Evolutionary conservation across 2,329 filamentous ascomycete species (phyloP), one percentile per base, ranked within the genome.

Genomic region (Aureobasidium namibiae): DNA sequence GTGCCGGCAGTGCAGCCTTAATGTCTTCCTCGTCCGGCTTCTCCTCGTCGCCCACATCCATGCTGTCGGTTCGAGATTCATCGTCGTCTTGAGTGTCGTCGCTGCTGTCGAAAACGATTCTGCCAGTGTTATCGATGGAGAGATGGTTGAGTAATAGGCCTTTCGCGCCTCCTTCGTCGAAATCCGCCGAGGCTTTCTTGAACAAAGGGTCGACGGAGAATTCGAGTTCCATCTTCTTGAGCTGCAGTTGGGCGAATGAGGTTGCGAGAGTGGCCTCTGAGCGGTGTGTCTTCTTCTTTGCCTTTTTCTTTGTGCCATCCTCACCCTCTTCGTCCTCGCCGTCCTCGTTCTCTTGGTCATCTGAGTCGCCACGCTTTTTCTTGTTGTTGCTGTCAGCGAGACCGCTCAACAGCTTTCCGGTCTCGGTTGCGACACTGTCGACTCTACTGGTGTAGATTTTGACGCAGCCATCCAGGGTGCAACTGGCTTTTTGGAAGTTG

Each of bases 361-460:
- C 88, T 10, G 33, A 3, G 33, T 75, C 78, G 67, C 64, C 66
- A 70, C 69, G 73, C 42, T 69, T 69, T 68, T 76, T 79, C 69
- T 82, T 89, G 69, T 78, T 79, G 10, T 86, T 85, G 71, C 88
- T 92, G 68, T 97, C 92, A 23, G 94, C 92, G 62, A 99, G 78
- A 60, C 94, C 94, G 73, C 92, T 97, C 39, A 99, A 76, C 62
- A 99, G 80, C 73, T 96, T 96, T 54, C 92, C 92, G 0, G 94
- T 99, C 75, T 99, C 94, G 1, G 92, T 97, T 44, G 94, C 94
- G 52, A 99, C 94, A 71, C 92, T 97, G 76, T 99, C 94, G 52
- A 99, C 92, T 80, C 94, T 83, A 77, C 92, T 96, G 2, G 94
- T 99, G 74, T 99, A 99, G 69, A 99, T 97, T 77, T 99, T 99